These are phyloP conservation scores for Anacardium occidentale DNA, from an alignment of 345 rosid species.

Conservation along the genomic window DNA sequence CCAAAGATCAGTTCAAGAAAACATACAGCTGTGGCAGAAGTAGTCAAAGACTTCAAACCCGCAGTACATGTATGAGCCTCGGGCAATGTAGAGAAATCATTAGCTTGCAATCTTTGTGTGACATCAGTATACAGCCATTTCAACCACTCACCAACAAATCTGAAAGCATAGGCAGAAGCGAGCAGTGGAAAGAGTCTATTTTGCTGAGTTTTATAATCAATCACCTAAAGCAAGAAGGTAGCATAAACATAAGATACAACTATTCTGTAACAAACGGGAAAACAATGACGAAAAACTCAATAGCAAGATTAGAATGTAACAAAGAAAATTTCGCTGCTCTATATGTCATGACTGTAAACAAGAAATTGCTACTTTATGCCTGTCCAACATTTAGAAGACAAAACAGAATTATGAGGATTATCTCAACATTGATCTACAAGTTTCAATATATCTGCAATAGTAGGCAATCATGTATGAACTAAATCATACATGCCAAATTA, in stretches of 20 bases:
- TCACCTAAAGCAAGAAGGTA: constrained; percentile 57
- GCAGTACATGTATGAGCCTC: constrained; percentile 99
- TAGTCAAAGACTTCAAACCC: constrained; percentile 94
- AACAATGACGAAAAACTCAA: constrained; percentile 1
- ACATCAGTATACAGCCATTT: constrained; percentile 92
- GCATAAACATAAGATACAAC: constrained; percentile 18
- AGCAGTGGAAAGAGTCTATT: constrained; percentile 93
- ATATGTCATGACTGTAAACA: neutral
- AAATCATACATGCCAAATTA: neutral
- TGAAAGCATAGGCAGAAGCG: constrained; percentile 98
- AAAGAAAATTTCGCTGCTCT: neutral
- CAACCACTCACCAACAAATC: constrained; percentile 98
- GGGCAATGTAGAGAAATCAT: constrained; percentile 91
- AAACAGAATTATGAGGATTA: neutral
- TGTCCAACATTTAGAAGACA: neutral
- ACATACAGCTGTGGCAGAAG: constrained; percentile 86
- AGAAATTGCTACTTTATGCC: neutral
- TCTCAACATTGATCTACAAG: neutral
- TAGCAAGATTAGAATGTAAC: neutral
- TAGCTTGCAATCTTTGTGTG: constrained; percentile 76
- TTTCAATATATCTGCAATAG: neutral
- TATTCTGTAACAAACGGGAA: constrained; percentile 5
- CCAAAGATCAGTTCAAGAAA: constrained; percentile 21
- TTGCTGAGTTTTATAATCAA: constrained; percentile 96
- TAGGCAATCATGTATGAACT: neutral